Conservation (phyloP, 768 basidiomycete species). For the Trametopsis cervina region DNA sequence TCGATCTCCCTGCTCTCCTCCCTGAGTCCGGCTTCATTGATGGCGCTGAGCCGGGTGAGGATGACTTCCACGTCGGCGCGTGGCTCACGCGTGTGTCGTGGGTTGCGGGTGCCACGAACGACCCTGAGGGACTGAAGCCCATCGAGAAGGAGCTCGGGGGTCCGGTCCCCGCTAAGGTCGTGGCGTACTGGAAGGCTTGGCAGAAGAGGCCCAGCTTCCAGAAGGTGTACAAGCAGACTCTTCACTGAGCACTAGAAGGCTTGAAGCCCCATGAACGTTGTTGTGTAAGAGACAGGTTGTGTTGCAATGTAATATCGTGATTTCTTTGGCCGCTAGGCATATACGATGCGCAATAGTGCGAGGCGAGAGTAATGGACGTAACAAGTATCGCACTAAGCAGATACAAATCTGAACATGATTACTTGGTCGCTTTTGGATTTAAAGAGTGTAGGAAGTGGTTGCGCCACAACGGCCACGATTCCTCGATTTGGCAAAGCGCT, state of each 20-base stretch:
- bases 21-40: constrained; percentile 40
- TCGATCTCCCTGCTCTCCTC: constrained; percentile 34
- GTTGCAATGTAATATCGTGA: too few species aligned
- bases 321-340: too few species aligned
- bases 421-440: too few species aligned
- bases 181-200: constrained; percentile 43
- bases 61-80: constrained; percentile 47
- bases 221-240: constrained; percentile 26
- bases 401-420: constrained; percentile 37
- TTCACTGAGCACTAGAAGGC: constrained; percentile 35
- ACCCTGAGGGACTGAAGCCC: constrained; percentile 30
- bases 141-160: constrained; percentile 34
- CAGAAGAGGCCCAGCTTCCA: constrained; percentile 37
- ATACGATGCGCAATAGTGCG: constrained; percentile 36
- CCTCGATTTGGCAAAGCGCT: too few species aligned
- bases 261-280: too few species aligned
- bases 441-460: too few species aligned
- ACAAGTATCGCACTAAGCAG: too few species aligned
- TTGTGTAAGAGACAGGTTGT: too few species aligned
- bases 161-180: constrained; percentile 31
- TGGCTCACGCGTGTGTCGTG: constrained; percentile 45
- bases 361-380: too few species aligned
- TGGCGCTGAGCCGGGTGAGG: constrained; percentile 41
- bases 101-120: constrained; percentile 29
- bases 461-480: too few species aligned